These are phyloP conservation scores for Exophiala sp. DNA, from an alignment of 2,329 filamentous ascomycete genomes.

Conservation along the genomic window DNA sequence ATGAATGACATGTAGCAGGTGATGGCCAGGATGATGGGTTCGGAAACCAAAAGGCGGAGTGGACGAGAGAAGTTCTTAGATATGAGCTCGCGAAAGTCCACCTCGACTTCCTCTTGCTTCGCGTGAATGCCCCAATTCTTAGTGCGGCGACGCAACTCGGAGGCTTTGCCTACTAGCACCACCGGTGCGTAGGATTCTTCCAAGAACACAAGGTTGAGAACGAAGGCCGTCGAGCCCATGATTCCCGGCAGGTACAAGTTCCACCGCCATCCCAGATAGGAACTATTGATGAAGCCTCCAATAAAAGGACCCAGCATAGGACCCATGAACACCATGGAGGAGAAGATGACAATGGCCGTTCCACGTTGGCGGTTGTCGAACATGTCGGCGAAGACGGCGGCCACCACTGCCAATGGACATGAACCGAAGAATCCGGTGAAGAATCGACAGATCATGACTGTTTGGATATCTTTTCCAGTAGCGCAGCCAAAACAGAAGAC, in stretches of 20 bases:
- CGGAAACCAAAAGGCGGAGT: conserved; percentile 39
- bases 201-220: conserved; percentile 48
- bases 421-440: conserved; percentile 51
- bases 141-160: conserved; percentile 49
- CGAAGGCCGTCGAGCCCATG: conserved; percentile 50
- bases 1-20: conserved; percentile 38
- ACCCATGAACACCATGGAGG: conserved; percentile 49
- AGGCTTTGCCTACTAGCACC: conserved; percentile 52
- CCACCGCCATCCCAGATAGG: conserved; percentile 50
- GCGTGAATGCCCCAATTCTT: conserved; percentile 59
- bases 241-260: conserved; percentile 50
- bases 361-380: conserved; percentile 46
- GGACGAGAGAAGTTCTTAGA: conserved; percentile 50
- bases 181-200: conserved; percentile 55
- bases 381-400: conserved; percentile 53
- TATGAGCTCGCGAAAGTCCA: conserved; percentile 46
- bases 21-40: conserved; percentile 41
- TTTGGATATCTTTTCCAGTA: conserved; percentile 48
- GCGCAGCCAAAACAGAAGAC: conserved; percentile 48
- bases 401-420: conserved; percentile 49
- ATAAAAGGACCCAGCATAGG: conserved; percentile 51
- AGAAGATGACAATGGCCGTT: conserved; percentile 46
- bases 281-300: conserved; percentile 48
- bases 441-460: conserved; percentile 49
- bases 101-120: conserved; percentile 51